Base-by-base conservation (phyloP, 2,329 filamentous ascomycete species). In the Canariomyces notabilis region DNA sequence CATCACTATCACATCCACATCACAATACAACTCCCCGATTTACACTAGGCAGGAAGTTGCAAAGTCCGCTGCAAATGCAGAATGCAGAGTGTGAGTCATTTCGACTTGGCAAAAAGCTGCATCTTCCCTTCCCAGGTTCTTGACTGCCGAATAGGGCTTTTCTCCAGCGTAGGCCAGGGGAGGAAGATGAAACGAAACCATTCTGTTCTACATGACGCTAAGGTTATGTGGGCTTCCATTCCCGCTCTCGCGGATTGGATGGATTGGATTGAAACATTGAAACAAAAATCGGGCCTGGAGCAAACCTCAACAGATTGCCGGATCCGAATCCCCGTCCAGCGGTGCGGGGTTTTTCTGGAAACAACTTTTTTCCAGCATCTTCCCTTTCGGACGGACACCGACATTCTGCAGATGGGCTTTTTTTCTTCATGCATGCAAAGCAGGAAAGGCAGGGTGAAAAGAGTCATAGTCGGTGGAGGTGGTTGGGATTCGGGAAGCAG, bases 161-260 rank as follows among this genome's bases (percentile, higher is more conserved):
- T 12, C 9, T 29, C n/a, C n/a, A n/a, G n/a, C n/a, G 26, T 29
- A 4, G 26, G 26, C n/a, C 26, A 29, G 26, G 26, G 26, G 26
- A 12, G 9, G 26, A 11, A 8, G 26, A 29, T 29, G 26, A 29
- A 47, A 47, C 44, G 44, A 47, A 47, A 33, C 39, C 23, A 33
- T 16, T 32, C 31, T n/a, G 21, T 22, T 14, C 20, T 31, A n/a
- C n/a, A n/a, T n/a, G n/a, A n/a, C n/a, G n/a, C n/a, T n/a, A n/a
- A n/a, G n/a, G n/a, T 32, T 42, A 33, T 26, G 12, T 8, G 18
- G 14, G 4, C 9, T 3, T 39, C 3, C 9, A n/a, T 32, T 34
- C 44, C 44, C 14, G 19, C 20, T 37, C 33, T 29, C 14, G 26
- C 14, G 26, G 26, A 12, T 29, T 8, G 4, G 8, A 29, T n/a